Evolutionary conservation across 1,139 yeast genomes (phyloP).

Genomic region (Candida albicans): DNA sequence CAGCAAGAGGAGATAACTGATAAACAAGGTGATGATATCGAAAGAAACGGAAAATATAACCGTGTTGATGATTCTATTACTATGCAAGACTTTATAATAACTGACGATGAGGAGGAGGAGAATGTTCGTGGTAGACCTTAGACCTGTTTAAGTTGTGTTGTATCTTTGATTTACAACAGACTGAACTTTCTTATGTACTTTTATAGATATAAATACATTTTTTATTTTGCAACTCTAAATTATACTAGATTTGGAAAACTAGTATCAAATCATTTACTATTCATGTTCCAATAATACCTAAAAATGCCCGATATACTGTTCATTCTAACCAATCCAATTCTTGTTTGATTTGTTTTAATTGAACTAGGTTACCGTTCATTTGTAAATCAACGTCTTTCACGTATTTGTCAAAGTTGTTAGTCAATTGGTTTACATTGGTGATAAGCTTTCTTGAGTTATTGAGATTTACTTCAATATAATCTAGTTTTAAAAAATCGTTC

Average conservation of each 20-base stretch:
- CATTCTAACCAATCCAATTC: conserved; percentile 32
- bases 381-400: conserved; percentile 21
- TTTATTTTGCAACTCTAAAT: conserved; percentile 2
- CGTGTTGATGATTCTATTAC: conserved; percentile 20
- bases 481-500: conserved; percentile 42
- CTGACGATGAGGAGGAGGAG: conserved; percentile 24
- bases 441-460: conserved; percentile 46
- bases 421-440: conserved; percentile 27
- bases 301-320: neutral
- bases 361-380: conserved; percentile 29
- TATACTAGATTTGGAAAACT: neutral
- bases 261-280: too few species aligned
- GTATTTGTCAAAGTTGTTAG: conserved; percentile 21
- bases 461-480: conserved; percentile 46
- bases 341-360: conserved; percentile 25
- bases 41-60: conserved; percentile 17
- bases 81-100: conserved; percentile 26
- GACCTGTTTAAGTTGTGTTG: too few species aligned
- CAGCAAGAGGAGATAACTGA: conserved; percentile 12
- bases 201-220: neutral
- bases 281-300: too few species aligned
- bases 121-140: conserved; percentile 6
- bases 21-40: conserved; percentile 13
- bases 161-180: neutral
- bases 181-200: neutral